Evolutionary conservation across 805 yeast genomes (phyloP), one percentile per base, ranked within the genome.

Genomic region (Schwanniomyces vanrijiae): DNA sequence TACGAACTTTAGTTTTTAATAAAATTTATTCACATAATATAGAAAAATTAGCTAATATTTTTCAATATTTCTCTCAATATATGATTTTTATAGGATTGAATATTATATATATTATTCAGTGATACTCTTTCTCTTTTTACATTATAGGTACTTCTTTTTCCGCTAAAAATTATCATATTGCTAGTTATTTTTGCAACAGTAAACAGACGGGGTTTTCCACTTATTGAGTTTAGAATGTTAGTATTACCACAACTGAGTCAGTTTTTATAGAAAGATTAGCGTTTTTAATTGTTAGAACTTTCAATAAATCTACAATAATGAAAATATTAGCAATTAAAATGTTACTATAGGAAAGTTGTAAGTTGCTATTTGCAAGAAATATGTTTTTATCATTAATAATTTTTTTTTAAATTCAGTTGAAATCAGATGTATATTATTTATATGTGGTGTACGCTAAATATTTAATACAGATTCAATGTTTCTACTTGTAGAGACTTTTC

Each of bases 231-330:
- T 5, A 65, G 51, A 24, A 72, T 51, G 45, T 72, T 72, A 50
- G 68, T n/a, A n/a, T 68, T n/a, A 76, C 75, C 6, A 59, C 66
- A 43, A 59, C 69, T 39, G 75, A 55, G 2, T 76, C 77, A 66
- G 65, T 68, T 52, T 69, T 71, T 56, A 70, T 61, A 3, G 76
- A 76, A 76, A 76, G 71, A 2, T 76, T 76, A 2, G 77, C 76
- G 40, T 71, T 65, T 55, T 72, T 72, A 50, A 72, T 69, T 43
- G 69, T 68, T 26, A 73, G 69, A 24, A 65, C 46, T 38, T 71
- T 73, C 3, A 69, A 69, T 49, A 72, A 55, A 51, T 72, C 76
- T 4, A 76, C 76, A 20, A 70, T 44, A 31, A 58, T 68, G 46
- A 71, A 72, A 42, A 71, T 55, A 46, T 68, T 60, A 14, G 49